A percentile compares a stretch with the other conserved stretches of the same genome.
Evolutionary conservation across 495 filamentous ascomycete genomes (phyloP).

Genomic region (Pseudomonodictys pantanalensis): DNA sequence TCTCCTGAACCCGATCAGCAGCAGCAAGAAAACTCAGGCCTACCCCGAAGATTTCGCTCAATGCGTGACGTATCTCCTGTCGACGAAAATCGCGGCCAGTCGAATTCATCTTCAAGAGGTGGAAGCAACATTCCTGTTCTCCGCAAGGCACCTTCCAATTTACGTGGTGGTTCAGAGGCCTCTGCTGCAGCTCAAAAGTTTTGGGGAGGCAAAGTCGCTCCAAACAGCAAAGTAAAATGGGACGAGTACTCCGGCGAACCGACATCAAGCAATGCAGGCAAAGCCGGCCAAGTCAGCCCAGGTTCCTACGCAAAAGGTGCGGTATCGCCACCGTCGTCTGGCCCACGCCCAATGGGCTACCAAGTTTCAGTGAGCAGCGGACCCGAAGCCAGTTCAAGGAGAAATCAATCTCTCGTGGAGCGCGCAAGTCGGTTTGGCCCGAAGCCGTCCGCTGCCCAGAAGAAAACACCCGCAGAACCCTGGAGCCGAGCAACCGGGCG

Average conservation of each 20-base stretch:
- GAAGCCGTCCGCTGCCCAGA: conserved; percentile 32
- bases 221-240: conserved; percentile 42
- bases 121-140: conserved; percentile 32
- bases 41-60: conserved; percentile 25
- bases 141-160: conserved; percentile 16
- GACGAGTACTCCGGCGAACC: conserved; percentile 53
- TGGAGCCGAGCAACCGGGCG: conserved; percentile 55
- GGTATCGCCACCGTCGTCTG: conserved; percentile 1
- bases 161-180: not conserved
- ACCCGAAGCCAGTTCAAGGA: conserved; percentile 17
- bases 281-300: conserved; percentile 34
- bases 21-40: conserved; percentile 1
- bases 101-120: not conserved
- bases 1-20: conserved; percentile 26
- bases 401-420: conserved; percentile 5
- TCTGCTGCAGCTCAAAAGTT: conserved; percentile 22
- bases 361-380: conserved; percentile 36
- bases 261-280: conserved; percentile 42
- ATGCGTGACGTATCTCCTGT: conserved; percentile 36
- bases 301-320: conserved; percentile 20
- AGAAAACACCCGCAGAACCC: conserved; percentile 42
- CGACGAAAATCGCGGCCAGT: conserved; percentile 18
- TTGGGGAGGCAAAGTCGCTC: conserved; percentile 28
- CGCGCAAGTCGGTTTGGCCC: conserved; percentile 3
- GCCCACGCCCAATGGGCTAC: conserved; percentile 23